A percentile compares a stretch with the other conserved stretches of the same genome.
Evolutionary conservation across 2,329 filamentous ascomycete genomes (phyloP).

Genomic region (Chalaropsis ovoidea): DNA sequence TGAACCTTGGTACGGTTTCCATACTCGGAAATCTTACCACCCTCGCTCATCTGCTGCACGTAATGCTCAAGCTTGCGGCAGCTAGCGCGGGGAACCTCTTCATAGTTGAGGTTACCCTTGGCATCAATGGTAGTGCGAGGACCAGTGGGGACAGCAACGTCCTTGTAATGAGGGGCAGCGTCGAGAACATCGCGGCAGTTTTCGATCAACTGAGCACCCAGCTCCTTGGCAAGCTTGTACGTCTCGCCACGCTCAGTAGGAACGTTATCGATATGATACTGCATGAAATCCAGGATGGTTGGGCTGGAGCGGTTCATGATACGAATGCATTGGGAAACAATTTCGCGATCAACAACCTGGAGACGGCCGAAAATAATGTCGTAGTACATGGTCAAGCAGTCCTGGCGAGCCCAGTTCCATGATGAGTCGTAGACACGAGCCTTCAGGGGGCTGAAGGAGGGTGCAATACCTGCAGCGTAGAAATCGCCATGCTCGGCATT

Average conservation of each 20-base stretch:
- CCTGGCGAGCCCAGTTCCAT: constrained; percentile 98
- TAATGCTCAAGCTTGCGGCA: constrained; percentile 98
- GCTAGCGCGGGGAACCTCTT: constrained; percentile 75
- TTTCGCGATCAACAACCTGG: constrained; percentile 88
- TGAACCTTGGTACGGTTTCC: constrained; percentile 97
- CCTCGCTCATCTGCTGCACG: constrained; percentile 95
- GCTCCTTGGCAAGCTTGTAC: constrained; percentile 92
- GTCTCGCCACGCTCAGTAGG: constrained; percentile 94
- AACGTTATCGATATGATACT: constrained; percentile 99
- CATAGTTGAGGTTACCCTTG: constrained; percentile 83
- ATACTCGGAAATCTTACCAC: constrained; percentile 96
- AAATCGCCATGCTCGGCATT: constrained; percentile 90
- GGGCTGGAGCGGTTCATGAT: constrained; percentile 99
- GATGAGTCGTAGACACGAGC: constrained; percentile 94
- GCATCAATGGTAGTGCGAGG: constrained; percentile 87
- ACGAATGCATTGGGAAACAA: constrained; percentile 94
- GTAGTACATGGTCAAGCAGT: constrained; percentile 96
- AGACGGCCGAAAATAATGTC: constrained; percentile 97
- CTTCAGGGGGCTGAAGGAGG: constrained; percentile 85
- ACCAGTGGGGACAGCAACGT: constrained; percentile 83
- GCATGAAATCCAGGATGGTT: constrained; percentile 94
- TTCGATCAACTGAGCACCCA: constrained; percentile 86
- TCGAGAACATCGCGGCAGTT: constrained; percentile 92
- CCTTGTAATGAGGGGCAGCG: constrained; percentile 83
- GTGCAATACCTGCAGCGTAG: constrained; percentile 89